These are phyloP conservation scores for Paramecium biaurelia DNA, from an alignment of 73 alveolate genomes.

Conservation along the genomic window DNA sequence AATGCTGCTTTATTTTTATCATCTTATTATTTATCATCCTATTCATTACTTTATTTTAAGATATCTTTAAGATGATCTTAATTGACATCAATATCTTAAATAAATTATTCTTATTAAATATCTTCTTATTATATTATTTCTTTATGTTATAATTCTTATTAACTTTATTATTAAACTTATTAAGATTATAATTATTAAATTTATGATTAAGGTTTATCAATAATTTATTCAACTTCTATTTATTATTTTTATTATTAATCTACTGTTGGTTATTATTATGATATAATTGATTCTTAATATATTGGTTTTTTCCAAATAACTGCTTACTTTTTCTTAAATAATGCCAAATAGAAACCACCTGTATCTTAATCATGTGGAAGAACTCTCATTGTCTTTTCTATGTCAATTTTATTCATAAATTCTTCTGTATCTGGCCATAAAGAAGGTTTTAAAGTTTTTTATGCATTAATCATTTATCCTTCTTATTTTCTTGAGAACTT, in stretches of 20 bases:
- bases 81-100: background rate
- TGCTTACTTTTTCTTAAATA: constrained; percentile 79
- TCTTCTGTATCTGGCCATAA: constrained; percentile 47
- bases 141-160: background rate
- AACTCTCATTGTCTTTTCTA: constrained; percentile 88
- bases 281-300: background rate
- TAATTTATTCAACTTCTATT: background rate
- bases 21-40: constrained; percentile 36
- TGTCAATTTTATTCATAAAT: constrained; percentile 29
- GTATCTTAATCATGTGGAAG: constrained; percentile 97
- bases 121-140: background rate
- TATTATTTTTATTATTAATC: background rate
- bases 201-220: background rate
- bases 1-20: background rate
- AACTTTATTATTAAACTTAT: background rate
- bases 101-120: background rate
- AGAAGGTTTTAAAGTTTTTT: constrained; percentile 23
- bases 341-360: constrained; percentile 93
- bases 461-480: constrained; percentile 69
- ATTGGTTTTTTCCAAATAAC: constrained; percentile 63
- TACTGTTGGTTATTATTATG: background rate
- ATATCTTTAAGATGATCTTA: background rate
- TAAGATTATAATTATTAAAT: background rate
- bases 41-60: constrained; percentile 6
- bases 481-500: constrained; percentile 66